Evolutionary conservation across 306 rosid genomes (phyloP), one percentile per base, ranked within the genome.

Genomic region (Ormosia emarginata): DNA sequence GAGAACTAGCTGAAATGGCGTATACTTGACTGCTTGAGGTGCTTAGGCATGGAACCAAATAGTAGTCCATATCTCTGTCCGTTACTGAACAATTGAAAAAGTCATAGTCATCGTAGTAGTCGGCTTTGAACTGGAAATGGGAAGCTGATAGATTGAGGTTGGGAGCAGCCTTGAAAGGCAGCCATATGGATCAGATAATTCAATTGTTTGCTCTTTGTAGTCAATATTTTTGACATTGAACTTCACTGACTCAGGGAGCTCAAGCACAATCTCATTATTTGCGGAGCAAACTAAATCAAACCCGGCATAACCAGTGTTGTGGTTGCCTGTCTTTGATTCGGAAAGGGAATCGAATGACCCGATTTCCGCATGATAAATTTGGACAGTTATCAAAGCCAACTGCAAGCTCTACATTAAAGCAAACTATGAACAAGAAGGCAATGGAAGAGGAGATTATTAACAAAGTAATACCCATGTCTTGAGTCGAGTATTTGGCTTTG

Each of bases 201-300:
- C 40, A 55, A 90, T 57, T 4, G 41, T 53, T 81, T 84, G 89
- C 44, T 15, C 7, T 30, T 1, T 64, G 81, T 88, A 90, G 47
- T 88, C 79, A 56, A 78, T 86, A 3, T 2, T 7, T 7, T 41
- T 75, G 36, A 86, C 85, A 36, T 0, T 57, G 64, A 83, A 67
- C 37, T 72, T 86, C 3, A 81, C 75, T 34, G 78, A 79, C 2
- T n/a, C 4, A 13, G 83, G 86, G 17, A 90, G 84, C 77, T 85
- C 57, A 15, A 85, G 81, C 43, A 88, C 13, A 0, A 82, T 43
- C 2, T 79, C 37, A 5, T 71, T 57, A 8, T 9, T 18, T 1
- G 52, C 6, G 6, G 79, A 43, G 62, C 95, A 91, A 6, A 78
- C 55, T 14, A 91, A 11, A 72, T 84, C 90, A 79, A 89, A 89